Evolutionary conservation across 805 yeast genomes (phyloP), one percentile per base, ranked within the genome.

Genomic region (Danielozyma ontarioensis): DNA sequence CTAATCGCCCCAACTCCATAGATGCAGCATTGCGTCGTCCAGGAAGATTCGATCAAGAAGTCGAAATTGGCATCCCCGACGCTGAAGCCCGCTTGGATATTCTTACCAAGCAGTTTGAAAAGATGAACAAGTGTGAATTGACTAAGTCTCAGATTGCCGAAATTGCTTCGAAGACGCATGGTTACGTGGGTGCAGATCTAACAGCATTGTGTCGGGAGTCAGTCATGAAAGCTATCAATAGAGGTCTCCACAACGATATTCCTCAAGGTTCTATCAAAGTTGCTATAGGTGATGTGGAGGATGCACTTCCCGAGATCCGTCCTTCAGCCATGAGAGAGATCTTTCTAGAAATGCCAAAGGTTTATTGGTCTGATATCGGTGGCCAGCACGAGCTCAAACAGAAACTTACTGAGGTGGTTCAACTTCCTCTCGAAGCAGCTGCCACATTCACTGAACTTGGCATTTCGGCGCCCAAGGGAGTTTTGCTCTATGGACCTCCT

Each of bases 311-410:
- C 1, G 89, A 84, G n/a, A 78, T 93, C 2, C 70, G 94, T 32
- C 97, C 98, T 2, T 83, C 95, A 39, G 97, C 97, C 2, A 93
- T 93, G 98, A 74, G 96, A 37, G 98, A 93, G 55, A 85, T 90
- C 33, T 81, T 88, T 36, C 64, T 93, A 32, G 99, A 93, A 48
- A 85, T 89, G 76, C 97, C 98, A 7, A 85, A 86, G 48, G 94
- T 89, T 1, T 72, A 75, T 40, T 93, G 98, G 97, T 62, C 74
- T 13, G 98, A 93, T 60, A 89, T 93, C 48, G 97, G 97, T 11
- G 99, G 99, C 3, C 97, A 93, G 57, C 80, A 81, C 16, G 79
- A 75, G 13, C 68, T 90, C 37, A 93, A 93, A 54, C 70, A 73
- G 37, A 84, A 88, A 51, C 72, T 93, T 46, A 75, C 74, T 26